Evolutionary conservation across 2,329 filamentous ascomycete species (phyloP).

Genomic region (Blumeria hordei): DNA sequence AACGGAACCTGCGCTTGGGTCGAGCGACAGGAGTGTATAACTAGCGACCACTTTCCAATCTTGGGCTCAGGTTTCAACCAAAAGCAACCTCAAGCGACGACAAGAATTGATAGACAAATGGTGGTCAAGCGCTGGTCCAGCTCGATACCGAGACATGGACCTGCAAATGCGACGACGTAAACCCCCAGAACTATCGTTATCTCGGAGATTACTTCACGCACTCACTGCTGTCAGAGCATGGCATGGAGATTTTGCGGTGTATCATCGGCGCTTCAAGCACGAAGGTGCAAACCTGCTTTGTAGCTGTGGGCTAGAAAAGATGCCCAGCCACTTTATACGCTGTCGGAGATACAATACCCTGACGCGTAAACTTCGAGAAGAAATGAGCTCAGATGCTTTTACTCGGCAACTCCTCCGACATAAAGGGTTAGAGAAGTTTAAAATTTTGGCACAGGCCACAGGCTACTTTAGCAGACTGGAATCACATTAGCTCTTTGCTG

Average conservation of each 20-base stretch:
- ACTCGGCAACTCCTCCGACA: not conserved
- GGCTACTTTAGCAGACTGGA: not conserved
- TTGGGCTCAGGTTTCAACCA: too few species aligned
- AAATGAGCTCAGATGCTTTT: not conserved
- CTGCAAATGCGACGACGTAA: not conserved
- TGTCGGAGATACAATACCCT: not conserved
- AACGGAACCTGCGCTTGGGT: not conserved
- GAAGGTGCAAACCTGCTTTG: not conserved
- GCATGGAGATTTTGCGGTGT: not conserved
- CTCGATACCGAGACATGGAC: too few species aligned
- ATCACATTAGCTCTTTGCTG: not conserved
- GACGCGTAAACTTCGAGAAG: not conserved
- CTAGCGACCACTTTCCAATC: not conserved
- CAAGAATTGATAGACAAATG: too few species aligned
- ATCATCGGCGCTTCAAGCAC: not conserved
- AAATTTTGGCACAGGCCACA: not conserved
- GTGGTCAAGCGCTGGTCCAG: too few species aligned
- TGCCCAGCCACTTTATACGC: not conserved
- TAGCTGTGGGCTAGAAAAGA: not conserved
- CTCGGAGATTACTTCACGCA: not conserved
- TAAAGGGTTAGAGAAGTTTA: not conserved
- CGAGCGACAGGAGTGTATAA: not conserved
- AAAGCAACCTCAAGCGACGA: too few species aligned
- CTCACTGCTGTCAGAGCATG: not conserved
- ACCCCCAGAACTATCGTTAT: not conserved